Base-by-base conservation (phyloP, 352 stramenopile species). In the Phytophthora europaea region DNA sequence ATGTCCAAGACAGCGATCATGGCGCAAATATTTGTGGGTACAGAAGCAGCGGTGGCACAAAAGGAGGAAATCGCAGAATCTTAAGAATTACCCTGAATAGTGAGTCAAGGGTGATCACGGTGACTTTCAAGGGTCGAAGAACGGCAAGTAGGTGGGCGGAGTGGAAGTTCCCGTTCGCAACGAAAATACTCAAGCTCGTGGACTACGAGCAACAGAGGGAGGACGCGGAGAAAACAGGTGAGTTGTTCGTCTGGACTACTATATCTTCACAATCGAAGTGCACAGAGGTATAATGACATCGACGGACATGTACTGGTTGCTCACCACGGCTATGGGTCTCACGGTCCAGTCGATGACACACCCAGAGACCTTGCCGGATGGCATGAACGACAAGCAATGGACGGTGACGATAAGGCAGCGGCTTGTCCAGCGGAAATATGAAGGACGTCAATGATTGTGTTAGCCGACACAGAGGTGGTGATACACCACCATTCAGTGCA, bases 201-300 rank as follows among this genome's bases (percentile, higher is more conserved):
- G 47, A 65, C 31, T 65, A 65, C 4, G n/a, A 67, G 31, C 8
- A 13, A 10, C 2, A 22, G 6, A 16, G 23, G 6, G 61, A 68
- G 10, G 4, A 1, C 9, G 50, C 50, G 0, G 40, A 55, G 7
- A 1, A 2, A 3, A 61, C 51, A 0, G 22, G 47, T 23, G 61
- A 43, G 16, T 61, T 0, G 28, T 61, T 2, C 18, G 7, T 9
- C 23, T 61, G 3, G 61, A 68, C 6, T 55, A 55, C 15, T 55
- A 55, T 16, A 9, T 2, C 2, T 70, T 70, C 53, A 33, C 38
- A 16, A 2, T 57, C 0, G 45, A n/a, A 7, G 28, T 50, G 6
- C 23, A 7, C 6, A 63, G 33, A 6, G 53, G 43, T 18, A 13
- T 1, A 18, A 1, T 61, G 1, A 40, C 62, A 3, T 54, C 52